Evolutionary conservation across 768 basidiomycete genomes (phyloP), one percentile per base, ranked within the genome.

Genomic region (Lanmaoa rubissima): DNA sequence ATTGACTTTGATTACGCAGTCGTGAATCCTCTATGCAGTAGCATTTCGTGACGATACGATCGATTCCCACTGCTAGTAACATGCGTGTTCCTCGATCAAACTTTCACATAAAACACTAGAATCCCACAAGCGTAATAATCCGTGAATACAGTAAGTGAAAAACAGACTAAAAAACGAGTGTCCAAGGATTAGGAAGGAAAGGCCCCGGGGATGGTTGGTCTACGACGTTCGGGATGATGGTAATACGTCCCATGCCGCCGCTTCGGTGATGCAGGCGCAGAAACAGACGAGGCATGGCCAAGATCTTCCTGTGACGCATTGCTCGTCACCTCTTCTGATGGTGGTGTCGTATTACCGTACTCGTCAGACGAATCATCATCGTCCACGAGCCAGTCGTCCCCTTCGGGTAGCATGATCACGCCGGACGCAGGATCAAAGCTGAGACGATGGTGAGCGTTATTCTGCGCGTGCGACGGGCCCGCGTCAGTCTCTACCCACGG

Each of bases 351-450:
- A 45, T 60, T 66, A 42, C 76, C 78, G 55, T 77, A 81, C 54
- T 78, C 77, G 52, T 77, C 74, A 55, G 79, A 79, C 39, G 68
- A 69, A 21, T 75, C 76, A 19, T 66, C 65, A 9, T 85, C 85
- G 36, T 78, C 82, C 10, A 78, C 74, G 60, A 87, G 73, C 83
- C 88, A 89, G 60, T 82, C 79, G 32, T 77, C 81, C 61, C 85
- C 81, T 39, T 94, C 92, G 0, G 93, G 92, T 3, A 95, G 74
- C 79, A 88, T 87, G 61, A 95, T 95, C 36, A 94, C 90, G 1
- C 94, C 94, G 3, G 89, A 89, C 5, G 85, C 92, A 48, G 85
- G 86, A 66, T 94, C 92, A 60, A 87, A 95, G 72, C 90, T 93
- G 52, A 92, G 71, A 17, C 90, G 62, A 28, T 63, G 81, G 65